phyloP scores from a whole-genome alignment of 768 basidiomycete genomes.

The Psilocybe sp. region DNA sequence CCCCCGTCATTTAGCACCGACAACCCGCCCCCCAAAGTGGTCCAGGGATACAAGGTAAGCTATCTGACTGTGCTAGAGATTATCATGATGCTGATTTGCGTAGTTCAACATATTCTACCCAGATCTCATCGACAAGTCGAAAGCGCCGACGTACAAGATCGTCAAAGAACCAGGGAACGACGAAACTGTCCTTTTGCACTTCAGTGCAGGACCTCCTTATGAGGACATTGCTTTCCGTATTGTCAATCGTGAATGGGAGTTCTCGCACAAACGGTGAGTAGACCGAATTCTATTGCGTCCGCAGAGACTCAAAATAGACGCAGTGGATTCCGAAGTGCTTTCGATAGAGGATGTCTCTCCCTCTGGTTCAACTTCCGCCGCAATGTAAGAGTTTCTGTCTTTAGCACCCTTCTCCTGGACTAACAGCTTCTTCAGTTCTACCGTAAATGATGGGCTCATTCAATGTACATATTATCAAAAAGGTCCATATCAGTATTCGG shows the following conservation, averaged over 20 bases:
- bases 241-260: constrained; percentile 98
- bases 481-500: too few species aligned
- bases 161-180: constrained; percentile 93
- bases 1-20: constrained; percentile 62
- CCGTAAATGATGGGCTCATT: constrained; percentile 52
- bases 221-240: constrained; percentile 99
- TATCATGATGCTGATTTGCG: constrained; percentile 1
- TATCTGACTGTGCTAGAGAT: background rate
- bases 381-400: constrained; percentile 56
- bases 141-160: constrained; percentile 95
- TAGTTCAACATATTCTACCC: constrained; percentile 98
- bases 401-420: constrained; percentile 9
- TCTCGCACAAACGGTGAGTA: constrained; percentile 91
- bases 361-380: constrained; percentile 96
- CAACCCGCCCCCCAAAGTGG: constrained; percentile 98
- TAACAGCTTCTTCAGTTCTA: constrained; percentile 56
- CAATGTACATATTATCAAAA: background rate
- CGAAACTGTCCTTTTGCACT: constrained; percentile 90
- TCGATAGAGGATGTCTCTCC: constrained; percentile 94
- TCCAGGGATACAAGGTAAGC: constrained; percentile 93
- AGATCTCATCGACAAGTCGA: constrained; percentile 96
- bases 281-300: background rate
- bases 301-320: background rate
- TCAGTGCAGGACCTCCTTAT: constrained; percentile 96
- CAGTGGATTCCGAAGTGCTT: constrained; percentile 95